phyloP scores from a whole-genome alignment of 2,329 filamentous ascomycete genomes.

The Westerdykella sp. region DNA sequence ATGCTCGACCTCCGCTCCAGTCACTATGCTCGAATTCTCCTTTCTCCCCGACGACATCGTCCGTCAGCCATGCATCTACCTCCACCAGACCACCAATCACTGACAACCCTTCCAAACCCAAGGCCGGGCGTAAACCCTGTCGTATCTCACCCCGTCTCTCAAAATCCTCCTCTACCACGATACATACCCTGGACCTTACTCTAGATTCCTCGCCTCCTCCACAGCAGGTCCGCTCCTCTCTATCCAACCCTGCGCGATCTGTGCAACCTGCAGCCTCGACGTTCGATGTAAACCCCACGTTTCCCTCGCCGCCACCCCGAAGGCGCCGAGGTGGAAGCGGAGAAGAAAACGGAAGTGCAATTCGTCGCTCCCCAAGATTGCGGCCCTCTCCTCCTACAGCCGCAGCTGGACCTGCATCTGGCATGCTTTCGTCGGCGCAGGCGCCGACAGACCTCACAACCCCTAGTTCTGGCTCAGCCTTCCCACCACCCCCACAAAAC shows the following conservation, averaged over 20 bases:
- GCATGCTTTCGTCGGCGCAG: not conserved
- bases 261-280: too few relatives aligned
- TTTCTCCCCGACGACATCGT: conserved; percentile 1
- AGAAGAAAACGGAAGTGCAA: too few relatives aligned
- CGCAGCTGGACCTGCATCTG: too few relatives aligned
- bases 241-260: not conserved
- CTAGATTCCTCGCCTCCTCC: not conserved
- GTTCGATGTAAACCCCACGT: too few relatives aligned
- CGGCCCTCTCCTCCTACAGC: too few relatives aligned
- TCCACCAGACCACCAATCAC: not conserved
- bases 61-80: conserved; percentile 2
- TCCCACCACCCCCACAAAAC: not conserved
- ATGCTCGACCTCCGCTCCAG: conserved; percentile 17
- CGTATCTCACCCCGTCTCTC: not conserved
- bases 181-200: too few relatives aligned
- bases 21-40: conserved; percentile 26
- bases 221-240: not conserved
- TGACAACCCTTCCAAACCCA: not conserved
- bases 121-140: conserved; percentile 13
- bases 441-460: conserved; percentile 5
- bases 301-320: not conserved
- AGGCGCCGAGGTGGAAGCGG: too few relatives aligned
- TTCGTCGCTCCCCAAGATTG: too few relatives aligned
- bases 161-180: conserved; percentile 4
- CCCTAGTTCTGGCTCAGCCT: conserved; percentile 4